Base-by-base conservation (phyloP, 2,329 filamentous ascomycete genomes). In the Claviceps fusiformis region DNA sequence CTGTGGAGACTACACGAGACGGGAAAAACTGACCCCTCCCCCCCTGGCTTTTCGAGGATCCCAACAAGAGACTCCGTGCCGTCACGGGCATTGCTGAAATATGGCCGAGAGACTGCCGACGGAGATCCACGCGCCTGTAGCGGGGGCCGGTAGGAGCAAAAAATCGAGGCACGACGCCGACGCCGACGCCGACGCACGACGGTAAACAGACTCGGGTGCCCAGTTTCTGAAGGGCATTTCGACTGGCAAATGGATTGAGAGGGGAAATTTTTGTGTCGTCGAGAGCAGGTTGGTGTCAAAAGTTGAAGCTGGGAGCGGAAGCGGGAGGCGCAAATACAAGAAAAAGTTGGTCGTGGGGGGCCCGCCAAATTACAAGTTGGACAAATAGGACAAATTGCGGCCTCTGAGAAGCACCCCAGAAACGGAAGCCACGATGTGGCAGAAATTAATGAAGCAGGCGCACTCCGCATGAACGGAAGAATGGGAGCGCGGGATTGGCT, bases 51-150 rank as follows among this genome's bases (percentile, higher is more conserved):
- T 19, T 19, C 19, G 19, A 19, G 19, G 19, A 19, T 19, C 19
- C 19, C 19, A 35, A 24, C 5, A 19, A 19, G n/a, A 24, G 33
- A 37, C 27, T 50, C 48, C 17, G 48, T 35, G 31, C 31, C 31
- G 48, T 37, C 24, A 44, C 50, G 35, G 31, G 39, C 15, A 19
- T 57, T 50, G 33, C 33, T 41, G 17, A 39, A 57, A 55, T 55
- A 55, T 51, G 55, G 45, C 55, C 55, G 55, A 57, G 55, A 53
- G 55, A 57, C 53, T 57, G 55, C 55, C 55, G 55, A 57, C 35
- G 29, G 44, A 52, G 43, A 55, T 55, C 45, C 53, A 55, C 56
- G 56, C 8, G 24, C 31, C 19, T 19, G 19, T 8, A 29, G 53
- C 53, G 53, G 53, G 29, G 53, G 48, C 46, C 37, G 27, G 37